Conservation (phyloP, 306 rosid genomes). For the Erythrophleum fordii region DNA sequence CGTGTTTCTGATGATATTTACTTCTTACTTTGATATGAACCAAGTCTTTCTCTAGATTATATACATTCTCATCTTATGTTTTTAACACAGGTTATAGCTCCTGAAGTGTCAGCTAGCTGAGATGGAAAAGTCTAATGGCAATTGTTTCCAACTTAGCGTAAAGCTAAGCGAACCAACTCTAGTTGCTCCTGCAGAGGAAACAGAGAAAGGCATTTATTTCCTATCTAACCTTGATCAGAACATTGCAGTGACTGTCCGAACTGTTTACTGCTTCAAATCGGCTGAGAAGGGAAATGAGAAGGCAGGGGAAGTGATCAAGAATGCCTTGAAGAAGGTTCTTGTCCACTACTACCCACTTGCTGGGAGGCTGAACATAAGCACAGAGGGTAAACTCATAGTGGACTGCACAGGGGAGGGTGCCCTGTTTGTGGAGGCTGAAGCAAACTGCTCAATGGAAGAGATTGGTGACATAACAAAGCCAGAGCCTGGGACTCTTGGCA, state of each 20-base stretch:
- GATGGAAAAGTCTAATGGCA: slow-evolving; percentile 48
- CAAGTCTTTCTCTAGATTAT: too few species aligned
- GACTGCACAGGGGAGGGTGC: slow-evolving; percentile 94
- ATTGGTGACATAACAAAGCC: slow-evolving; percentile 82
- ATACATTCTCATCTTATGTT: not conserved
- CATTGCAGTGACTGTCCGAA: slow-evolving; percentile 74
- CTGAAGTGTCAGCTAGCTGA: slow-evolving; percentile 11
- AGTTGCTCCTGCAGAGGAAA: slow-evolving; percentile 71
- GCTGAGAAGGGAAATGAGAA: slow-evolving; percentile 65
- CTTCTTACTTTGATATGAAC: slow-evolving; percentile 12
- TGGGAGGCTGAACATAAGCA: slow-evolving; percentile 73
- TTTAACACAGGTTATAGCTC: slow-evolving; percentile 16
- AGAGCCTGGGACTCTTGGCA: slow-evolving; percentile 77
- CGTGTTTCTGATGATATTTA: slow-evolving; percentile 8
- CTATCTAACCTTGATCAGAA: slow-evolving; percentile 94
- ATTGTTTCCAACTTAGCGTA: slow-evolving; percentile 48
- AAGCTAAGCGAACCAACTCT: slow-evolving; percentile 59
- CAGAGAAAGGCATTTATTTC: slow-evolving; percentile 71
- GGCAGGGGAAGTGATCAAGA: slow-evolving; percentile 62
- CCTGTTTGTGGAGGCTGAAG: slow-evolving; percentile 85
- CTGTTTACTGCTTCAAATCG: slow-evolving; percentile 70
- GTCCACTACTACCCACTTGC: slow-evolving; percentile 87
- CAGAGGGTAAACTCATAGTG: slow-evolving; percentile 82
- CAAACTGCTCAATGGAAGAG: slow-evolving; percentile 66
- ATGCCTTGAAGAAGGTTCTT: slow-evolving; percentile 68